phyloP scores from a whole-genome alignment of 2,329 filamentous ascomycete genomes.

The Coniochaeta prunicola region DNA sequence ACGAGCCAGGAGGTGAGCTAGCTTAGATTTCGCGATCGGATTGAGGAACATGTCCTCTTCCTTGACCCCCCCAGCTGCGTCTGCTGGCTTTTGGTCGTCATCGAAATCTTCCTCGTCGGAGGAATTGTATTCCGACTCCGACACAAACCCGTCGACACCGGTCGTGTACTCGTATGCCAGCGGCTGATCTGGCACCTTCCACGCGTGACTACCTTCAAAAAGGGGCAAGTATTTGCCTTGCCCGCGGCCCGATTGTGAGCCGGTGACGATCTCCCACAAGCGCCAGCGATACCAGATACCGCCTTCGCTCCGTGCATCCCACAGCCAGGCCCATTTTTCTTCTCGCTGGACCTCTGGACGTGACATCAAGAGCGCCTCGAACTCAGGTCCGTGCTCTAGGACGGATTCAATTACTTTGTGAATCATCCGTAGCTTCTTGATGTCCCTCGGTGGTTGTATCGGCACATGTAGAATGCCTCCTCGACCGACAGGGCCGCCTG shows the following conservation, averaged over 20 bases:
- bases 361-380: conserved; percentile 88
- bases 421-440: conserved; percentile 73
- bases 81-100: conserved; percentile 42
- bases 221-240: conserved; percentile 53
- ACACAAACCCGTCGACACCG: conserved; percentile 69
- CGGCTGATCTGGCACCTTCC: conserved; percentile 66
- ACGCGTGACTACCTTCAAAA: conserved; percentile 71
- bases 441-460: conserved; percentile 68
- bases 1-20: conserved; percentile 76
- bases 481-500: conserved; percentile 33
- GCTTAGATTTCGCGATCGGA: conserved; percentile 74
- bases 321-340: conserved; percentile 91
- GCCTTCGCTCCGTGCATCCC: conserved; percentile 71
- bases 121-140: conserved; percentile 79
- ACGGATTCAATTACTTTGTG: conserved; percentile 81
- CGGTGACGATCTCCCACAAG: conserved; percentile 78
- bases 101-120: conserved; percentile 74
- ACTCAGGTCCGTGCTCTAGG: conserved; percentile 73
- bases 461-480: conserved; percentile 55
- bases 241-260: conserved; percentile 37
- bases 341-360: conserved; percentile 75
- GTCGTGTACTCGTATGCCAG: conserved; percentile 79
- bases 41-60: conserved; percentile 62
- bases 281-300: conserved; percentile 92
- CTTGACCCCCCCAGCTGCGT: conserved; percentile 26